A percentile compares a stretch with the other conserved stretches of the same genome.
Conservation (phyloP, 1,139 yeast genomes). For the Schizosaccharomyces versatilis region DNA sequence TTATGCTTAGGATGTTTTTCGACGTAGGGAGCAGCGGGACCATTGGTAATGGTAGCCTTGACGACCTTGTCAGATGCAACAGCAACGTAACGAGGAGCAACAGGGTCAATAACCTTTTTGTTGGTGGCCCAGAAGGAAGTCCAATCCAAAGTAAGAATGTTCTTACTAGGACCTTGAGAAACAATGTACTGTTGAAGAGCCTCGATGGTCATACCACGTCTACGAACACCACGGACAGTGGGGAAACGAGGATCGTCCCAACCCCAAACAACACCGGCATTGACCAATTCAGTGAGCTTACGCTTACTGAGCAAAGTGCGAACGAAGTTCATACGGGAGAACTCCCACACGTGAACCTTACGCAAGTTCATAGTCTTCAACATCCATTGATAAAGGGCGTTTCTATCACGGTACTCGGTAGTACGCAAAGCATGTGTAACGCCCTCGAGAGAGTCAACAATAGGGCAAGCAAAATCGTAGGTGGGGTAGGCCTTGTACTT, state of each 20-base stretch:
- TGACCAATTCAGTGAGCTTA: conserved; percentile 95
- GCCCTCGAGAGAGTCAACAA: conserved; percentile 85
- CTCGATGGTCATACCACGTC: conserved; percentile 98
- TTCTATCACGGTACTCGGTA: conserved; percentile 92
- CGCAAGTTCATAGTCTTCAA: conserved; percentile 56
- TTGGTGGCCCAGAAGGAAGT: conserved; percentile 88
- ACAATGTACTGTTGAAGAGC: conserved; percentile 81
- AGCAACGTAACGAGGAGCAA: conserved; percentile 88
- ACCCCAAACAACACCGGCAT: conserved; percentile 57
- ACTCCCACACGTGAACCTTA: conserved; percentile 91
- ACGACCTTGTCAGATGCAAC: conserved; percentile 40
- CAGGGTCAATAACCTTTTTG: conserved; percentile 87
- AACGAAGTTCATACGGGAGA: conserved; percentile 85
- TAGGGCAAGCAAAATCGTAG: conserved; percentile 93
- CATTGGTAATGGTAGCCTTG: conserved; percentile 30
- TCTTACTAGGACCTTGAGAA: conserved; percentile 91
- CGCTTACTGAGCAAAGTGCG: conserved; percentile 88
- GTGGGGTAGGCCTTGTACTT: conserved; percentile 92
- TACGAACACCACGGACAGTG: conserved; percentile 73
- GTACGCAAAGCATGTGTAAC: conserved; percentile 94
- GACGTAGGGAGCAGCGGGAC: conserved; percentile 36
- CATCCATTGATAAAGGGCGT: conserved; percentile 94
- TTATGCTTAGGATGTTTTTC: conserved; percentile 84
- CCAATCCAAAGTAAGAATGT: conserved; percentile 92
- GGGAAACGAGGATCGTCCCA: conserved; percentile 99